Percentiles rank a stretch among this genome's conserved stretches.
Conservation (phyloP, 495 filamentous ascomycete species). For the Thermochaetoides thermophila region DNA sequence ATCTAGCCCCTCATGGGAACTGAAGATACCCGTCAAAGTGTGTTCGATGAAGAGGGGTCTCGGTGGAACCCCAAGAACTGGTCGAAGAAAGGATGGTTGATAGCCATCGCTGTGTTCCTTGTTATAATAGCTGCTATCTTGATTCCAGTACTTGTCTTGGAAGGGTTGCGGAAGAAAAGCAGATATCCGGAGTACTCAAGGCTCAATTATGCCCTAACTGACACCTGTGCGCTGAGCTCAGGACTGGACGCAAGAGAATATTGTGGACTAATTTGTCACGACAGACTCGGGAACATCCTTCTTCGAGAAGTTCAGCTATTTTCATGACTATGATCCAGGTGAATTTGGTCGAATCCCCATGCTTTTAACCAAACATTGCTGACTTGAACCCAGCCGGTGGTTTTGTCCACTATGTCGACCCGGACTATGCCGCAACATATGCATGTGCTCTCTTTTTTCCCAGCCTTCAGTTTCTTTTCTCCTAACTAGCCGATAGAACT, state of each 20-base stretch:
- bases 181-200: conserved; percentile 24
- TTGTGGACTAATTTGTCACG: neutral
- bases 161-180: too few species aligned
- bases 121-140: conserved; percentile 27
- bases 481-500: conserved; percentile 35
- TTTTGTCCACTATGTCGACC: conserved; percentile 29
- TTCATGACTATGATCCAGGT: conserved; percentile 17
- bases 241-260: neutral
- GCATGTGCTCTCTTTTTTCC: conserved; percentile 8
- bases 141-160: too few species aligned
- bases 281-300: conserved; percentile 31
- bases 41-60: too few species aligned
- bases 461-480: conserved; percentile 23
- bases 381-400: conserved; percentile 12
- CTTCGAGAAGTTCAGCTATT: conserved; percentile 41
- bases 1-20: too few species aligned
- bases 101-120: conserved; percentile 16
- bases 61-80: conserved; percentile 25
- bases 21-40: too few species aligned
- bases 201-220: conserved; percentile 22
- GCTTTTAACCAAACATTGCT: neutral
- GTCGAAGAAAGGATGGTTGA: conserved; percentile 28
- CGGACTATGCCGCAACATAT: conserved; percentile 10
- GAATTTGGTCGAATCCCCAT: neutral
- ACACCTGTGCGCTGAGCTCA: conserved; percentile 25